Percentiles rank a stretch among this genome's conserved stretches.
Evolutionary conservation across 2,329 filamentous ascomycete genomes (phyloP).

Genomic region (Xylariales sp.): DNA sequence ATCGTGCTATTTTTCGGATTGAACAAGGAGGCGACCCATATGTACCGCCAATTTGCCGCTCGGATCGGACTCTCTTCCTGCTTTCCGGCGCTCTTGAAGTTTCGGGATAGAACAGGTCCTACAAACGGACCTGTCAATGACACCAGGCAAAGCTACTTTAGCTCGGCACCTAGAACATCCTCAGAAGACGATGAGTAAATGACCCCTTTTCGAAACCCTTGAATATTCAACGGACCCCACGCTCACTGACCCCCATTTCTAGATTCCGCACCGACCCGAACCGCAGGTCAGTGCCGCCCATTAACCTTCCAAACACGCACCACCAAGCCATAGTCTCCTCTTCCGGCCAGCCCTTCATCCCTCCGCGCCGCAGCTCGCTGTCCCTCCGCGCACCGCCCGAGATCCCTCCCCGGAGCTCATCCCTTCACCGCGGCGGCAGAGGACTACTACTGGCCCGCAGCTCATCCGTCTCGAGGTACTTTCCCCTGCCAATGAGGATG

Average conservation of each 20-base stretch:
- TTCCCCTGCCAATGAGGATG: slow-evolving; percentile 1
- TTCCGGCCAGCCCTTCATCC: slow-evolving; percentile 7
- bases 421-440: slow-evolving; percentile 10
- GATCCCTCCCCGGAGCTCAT: slow-evolving; percentile 17
- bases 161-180: no score
- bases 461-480: neutral
- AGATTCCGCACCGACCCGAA: no score
- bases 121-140: neutral
- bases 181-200: no score
- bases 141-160: neutral
- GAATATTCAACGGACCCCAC: no score
- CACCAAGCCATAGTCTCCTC: neutral
- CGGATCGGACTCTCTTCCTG: slow-evolving; percentile 8
- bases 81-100: slow-evolving; percentile 2
- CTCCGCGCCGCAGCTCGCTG: slow-evolving; percentile 1
- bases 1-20: slow-evolving; percentile 53
- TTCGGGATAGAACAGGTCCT: neutral
- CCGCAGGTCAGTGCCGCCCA: neutral
- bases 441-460: slow-evolving; percentile 9
- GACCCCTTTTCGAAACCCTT: no score
- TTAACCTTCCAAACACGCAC: neutral
- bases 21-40: slow-evolving; percentile 47
- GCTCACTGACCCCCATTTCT: no score
- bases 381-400: slow-evolving; percentile 5
- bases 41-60: slow-evolving; percentile 32